Conservation (phyloP, 176 grass and related monocot genomes). For the Puya raimondii region DNA sequence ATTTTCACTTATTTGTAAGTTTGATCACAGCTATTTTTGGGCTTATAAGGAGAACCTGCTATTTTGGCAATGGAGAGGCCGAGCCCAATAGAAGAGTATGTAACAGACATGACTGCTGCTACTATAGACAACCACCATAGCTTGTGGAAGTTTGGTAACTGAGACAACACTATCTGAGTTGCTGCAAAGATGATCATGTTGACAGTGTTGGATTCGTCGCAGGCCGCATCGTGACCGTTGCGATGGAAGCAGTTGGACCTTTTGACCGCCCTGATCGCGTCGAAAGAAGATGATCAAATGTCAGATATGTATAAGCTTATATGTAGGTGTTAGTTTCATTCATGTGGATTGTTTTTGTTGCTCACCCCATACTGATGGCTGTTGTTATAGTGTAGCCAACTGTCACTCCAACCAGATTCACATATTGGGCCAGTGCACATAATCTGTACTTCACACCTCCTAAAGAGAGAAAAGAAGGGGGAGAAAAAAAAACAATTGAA, state of each 20-base stretch:
- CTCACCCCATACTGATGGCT: constrained; percentile 35
- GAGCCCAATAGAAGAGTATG: constrained; percentile 20
- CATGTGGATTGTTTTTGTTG: not conserved
- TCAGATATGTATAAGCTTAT: not conserved
- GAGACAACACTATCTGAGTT: constrained; percentile 24
- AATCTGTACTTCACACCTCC: not conserved
- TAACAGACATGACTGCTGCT: constrained; percentile 24
- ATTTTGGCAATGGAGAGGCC: constrained; percentile 31
- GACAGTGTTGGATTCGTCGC: constrained; percentile 16
- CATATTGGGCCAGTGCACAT: constrained; percentile 28
- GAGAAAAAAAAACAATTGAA: not conserved
- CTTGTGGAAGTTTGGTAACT: constrained; percentile 29
- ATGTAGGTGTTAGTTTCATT: too few species aligned
- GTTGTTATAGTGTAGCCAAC: constrained; percentile 44
- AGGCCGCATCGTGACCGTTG: constrained; percentile 20
- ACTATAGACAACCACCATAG: constrained; percentile 36
- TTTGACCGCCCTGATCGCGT: constrained; percentile 20
- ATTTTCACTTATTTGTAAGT: too few species aligned
- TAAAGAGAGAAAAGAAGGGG: not conserved
- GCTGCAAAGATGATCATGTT: constrained; percentile 31
- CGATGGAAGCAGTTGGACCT: constrained; percentile 32
- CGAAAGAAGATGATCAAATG: not conserved
- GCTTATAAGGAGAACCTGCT: constrained; percentile 4
- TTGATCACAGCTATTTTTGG: too few species aligned
- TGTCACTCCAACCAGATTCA: constrained; percentile 19